phyloP scores from a whole-genome alignment of 768 basidiomycete species.

The Collybiopsis confluens region DNA sequence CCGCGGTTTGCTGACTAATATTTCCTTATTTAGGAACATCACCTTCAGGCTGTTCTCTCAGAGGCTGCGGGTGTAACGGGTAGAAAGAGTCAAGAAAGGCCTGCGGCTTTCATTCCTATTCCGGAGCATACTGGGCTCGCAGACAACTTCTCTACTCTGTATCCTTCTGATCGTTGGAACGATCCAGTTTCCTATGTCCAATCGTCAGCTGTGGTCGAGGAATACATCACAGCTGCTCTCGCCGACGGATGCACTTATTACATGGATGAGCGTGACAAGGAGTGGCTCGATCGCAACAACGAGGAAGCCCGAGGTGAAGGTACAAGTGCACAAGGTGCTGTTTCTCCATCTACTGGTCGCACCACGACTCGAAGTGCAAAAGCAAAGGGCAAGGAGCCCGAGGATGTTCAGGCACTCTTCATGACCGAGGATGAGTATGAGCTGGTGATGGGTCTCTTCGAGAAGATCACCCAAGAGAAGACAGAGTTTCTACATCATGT shows the following conservation, averaged over 20 bases:
- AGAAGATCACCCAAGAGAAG: constrained; percentile 86
- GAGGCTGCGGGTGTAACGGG: constrained; percentile 28
- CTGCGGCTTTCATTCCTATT: constrained; percentile 80
- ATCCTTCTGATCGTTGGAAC: constrained; percentile 63
- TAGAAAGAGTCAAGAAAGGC: constrained; percentile 27
- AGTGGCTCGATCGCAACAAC: constrained; percentile 93
- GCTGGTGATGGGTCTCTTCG: constrained; percentile 90
- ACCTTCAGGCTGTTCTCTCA: constrained; percentile 47
- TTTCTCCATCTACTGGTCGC: constrained; percentile 49
- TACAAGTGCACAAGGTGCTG: constrained; percentile 69
- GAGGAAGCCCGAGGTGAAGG: constrained; percentile 83
- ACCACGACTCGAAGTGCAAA: constrained; percentile 68
- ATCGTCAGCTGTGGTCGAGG: constrained; percentile 85
- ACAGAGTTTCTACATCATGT: constrained; percentile 89
- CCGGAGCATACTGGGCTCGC: constrained; percentile 84
- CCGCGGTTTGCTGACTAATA: constrained; percentile 46
- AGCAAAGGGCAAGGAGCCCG: constrained; percentile 82
- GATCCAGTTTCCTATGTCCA: constrained; percentile 77
- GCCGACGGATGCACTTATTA: constrained; percentile 80
- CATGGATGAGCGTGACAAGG: constrained; percentile 94
- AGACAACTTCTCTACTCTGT: constrained; percentile 74
- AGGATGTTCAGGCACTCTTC: constrained; percentile 53
- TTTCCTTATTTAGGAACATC: constrained; percentile 44
- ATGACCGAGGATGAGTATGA: constrained; percentile 94
- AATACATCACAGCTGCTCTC: constrained; percentile 55